Base-by-base conservation (phyloP, 768 basidiomycete species). In the Collybia sordida region DNA sequence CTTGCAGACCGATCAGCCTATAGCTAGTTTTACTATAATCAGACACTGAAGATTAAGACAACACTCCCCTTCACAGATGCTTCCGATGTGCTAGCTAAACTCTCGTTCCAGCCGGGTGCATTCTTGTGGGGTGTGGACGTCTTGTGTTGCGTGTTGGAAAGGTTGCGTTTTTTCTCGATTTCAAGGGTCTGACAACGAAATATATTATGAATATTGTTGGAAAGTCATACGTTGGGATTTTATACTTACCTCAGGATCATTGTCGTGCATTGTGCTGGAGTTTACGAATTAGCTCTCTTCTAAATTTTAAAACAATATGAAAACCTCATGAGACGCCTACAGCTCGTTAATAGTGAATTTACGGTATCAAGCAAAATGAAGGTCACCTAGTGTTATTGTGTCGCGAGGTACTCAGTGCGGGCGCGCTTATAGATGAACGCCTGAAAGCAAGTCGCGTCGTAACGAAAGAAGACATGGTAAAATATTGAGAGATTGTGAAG, bases 91-190 rank as follows among this genome's bases (percentile, higher is more conserved):
- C 74, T 77, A 0, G 86, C 86, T 11, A 88, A 75, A 21, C 65
- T 62, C 56, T 88, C 86, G 53, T 87, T 87, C 86, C 86, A 88
- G 1, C 85, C 86, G 3, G 85, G 86, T 0, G 85, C 83, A 53
- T 79, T 62, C 9, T 73, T 55, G 47, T 78, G 74, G 8, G 79
- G 74, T 1, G 80, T 72, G 2, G 79, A 74, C 1, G 72, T 78
- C 52, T 68, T 67, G 58, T 79, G 69, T 24, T 80, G 75, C 3
- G 61, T 59, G 5, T 68, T 66, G 18, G 71, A 59, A 35, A 81
- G 63, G 57, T 80, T 80, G n/a, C 77, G 71, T 11, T 55, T 62
- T 53, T 86, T 86, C 59, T 84, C 80, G 15, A 58, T 59, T 48
- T 81, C 80, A 18, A 84, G 64, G 9, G 75, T 55, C 78, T 83